Conservation (phyloP, 768 basidiomycete species). For the Phaeotremella fagi region DNA sequence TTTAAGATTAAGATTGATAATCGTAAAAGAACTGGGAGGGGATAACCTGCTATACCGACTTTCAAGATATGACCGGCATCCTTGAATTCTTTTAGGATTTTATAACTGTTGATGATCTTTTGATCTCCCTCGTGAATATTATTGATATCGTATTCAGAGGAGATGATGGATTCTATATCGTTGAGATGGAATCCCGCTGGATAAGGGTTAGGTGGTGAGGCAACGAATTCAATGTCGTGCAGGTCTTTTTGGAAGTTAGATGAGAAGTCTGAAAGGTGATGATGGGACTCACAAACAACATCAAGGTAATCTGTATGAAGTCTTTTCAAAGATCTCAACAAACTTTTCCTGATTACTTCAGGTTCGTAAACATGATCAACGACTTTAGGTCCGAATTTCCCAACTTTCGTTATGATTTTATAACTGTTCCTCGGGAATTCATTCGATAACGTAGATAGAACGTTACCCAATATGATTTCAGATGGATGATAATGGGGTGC, state of each 20-base stretch:
- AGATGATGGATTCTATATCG: neutral
- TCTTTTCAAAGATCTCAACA: slow-evolving; percentile 43
- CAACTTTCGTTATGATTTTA: slow-evolving; percentile 47
- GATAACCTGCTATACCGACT: slow-evolving; percentile 46
- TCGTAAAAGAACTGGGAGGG: slow-evolving; percentile 44
- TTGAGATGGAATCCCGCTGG: slow-evolving; percentile 27
- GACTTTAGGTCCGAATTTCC: slow-evolving; percentile 41
- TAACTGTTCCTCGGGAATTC: slow-evolving; percentile 43
- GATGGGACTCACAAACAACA: slow-evolving; percentile 44
- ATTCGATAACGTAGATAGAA: slow-evolving; percentile 21
- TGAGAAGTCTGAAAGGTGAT: neutral
- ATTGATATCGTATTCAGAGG: no score
- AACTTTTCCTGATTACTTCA: slow-evolving; percentile 23
- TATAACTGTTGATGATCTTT: slow-evolving; percentile 24
- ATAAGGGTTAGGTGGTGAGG: slow-evolving; percentile 15
- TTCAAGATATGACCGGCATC: slow-evolving; percentile 38
- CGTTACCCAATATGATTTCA: slow-evolving; percentile 46
- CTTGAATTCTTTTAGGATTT: slow-evolving; percentile 30
- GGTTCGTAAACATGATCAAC: slow-evolving; percentile 41
- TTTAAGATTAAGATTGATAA: slow-evolving; percentile 33
- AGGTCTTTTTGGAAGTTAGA: slow-evolving; percentile 32
- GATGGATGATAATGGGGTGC: slow-evolving; percentile 49
- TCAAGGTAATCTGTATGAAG: slow-evolving; percentile 45
- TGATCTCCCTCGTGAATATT: no score
- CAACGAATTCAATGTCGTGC: slow-evolving; percentile 47